phyloP scores from a whole-genome alignment of 1,284 basidiomycete genomes.

The Pseudozyma tsukubaensis region DNA sequence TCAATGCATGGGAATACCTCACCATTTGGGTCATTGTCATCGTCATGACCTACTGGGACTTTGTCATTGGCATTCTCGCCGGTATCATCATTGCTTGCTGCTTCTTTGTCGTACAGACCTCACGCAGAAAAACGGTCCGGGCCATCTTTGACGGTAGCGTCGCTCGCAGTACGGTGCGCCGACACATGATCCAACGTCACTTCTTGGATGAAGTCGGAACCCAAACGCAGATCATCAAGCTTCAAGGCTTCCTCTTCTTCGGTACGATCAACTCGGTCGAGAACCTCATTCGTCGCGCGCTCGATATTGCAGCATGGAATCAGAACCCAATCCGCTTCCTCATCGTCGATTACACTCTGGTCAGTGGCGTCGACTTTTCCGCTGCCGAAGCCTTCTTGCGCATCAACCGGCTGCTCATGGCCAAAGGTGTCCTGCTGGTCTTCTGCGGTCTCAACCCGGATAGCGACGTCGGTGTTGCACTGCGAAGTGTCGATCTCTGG shows the following conservation, averaged over 20 bases:
- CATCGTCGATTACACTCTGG: slow-evolving; percentile 75
- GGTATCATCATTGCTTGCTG: slow-evolving; percentile 92
- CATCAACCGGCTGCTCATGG: slow-evolving; percentile 82
- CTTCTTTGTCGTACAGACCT: slow-evolving; percentile 96
- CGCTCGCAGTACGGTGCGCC: slow-evolving; percentile 84
- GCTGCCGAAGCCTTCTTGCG: slow-evolving; percentile 94
- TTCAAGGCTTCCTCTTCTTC: slow-evolving; percentile 95
- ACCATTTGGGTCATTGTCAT: slow-evolving; percentile 75
- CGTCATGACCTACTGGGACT: slow-evolving; percentile 78
- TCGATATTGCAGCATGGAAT: slow-evolving; percentile 81
- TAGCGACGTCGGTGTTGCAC: slow-evolving; percentile 59
- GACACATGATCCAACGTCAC: slow-evolving; percentile 85
- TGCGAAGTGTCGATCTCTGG: slow-evolving; percentile 77
- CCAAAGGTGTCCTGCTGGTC: slow-evolving; percentile 83
- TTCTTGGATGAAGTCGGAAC: slow-evolving; percentile 91
- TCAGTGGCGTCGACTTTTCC: slow-evolving; percentile 91
- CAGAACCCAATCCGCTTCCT: slow-evolving; percentile 84
- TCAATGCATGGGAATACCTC: slow-evolving; percentile 72
- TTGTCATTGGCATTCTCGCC: slow-evolving; percentile 91
- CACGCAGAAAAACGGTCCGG: slow-evolving; percentile 72
- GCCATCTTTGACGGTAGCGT: slow-evolving; percentile 64
- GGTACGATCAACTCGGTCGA: slow-evolving; percentile 92
- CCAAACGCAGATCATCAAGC: slow-evolving; percentile 87
- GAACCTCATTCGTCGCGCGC: slow-evolving; percentile 77
- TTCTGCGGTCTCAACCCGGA: slow-evolving; percentile 79